These are phyloP conservation scores for Brassica carinata DNA, from an alignment of 345 rosid species.

Conservation along the genomic window DNA sequence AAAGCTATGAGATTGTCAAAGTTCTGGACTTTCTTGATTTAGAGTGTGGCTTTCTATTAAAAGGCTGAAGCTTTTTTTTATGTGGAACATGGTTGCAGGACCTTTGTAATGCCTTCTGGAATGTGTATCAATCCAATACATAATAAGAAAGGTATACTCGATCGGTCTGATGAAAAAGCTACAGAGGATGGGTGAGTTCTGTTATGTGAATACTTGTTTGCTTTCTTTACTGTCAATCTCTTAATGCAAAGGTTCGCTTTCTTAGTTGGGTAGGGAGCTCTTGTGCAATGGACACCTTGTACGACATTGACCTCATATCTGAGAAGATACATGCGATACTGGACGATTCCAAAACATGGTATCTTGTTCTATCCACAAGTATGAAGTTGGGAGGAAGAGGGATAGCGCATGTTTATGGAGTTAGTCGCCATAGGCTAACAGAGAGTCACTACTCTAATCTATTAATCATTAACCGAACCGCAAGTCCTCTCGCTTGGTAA, in stretches of 20 bases:
- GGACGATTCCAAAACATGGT: slow-evolving; percentile 82
- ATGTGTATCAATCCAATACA: slow-evolving; percentile 96
- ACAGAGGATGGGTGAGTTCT: slow-evolving; percentile 68
- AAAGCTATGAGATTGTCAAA: too few relatives aligned
- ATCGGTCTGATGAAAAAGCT: slow-evolving; percentile 50
- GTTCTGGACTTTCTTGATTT: neutral
- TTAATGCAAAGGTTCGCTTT: slow-evolving; percentile 24
- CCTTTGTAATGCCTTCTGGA: slow-evolving; percentile 10
- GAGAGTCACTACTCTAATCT: slow-evolving; percentile 66
- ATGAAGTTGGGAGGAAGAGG: neutral
- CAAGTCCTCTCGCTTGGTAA: slow-evolving; percentile 75
- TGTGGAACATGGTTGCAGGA: too few relatives aligned
- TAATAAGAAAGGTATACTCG: slow-evolving; percentile 75
- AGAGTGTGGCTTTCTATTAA: too few relatives aligned
- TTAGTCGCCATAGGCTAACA: slow-evolving; percentile 30
- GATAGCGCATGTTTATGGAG: slow-evolving; percentile 59
- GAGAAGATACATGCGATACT: slow-evolving; percentile 66
- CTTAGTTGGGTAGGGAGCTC: slow-evolving; percentile 76
- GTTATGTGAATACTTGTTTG: neutral
- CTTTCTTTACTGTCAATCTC: neutral
- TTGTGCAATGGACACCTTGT: slow-evolving; percentile 76
- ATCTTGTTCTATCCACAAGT: slow-evolving; percentile 52
- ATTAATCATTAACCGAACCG: slow-evolving; percentile 73
- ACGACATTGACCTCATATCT: slow-evolving; percentile 51
- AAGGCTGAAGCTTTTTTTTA: too few relatives aligned